Base-by-base conservation (phyloP, 208 protist genomes). In the Trypanosoma rangeli region DNA sequence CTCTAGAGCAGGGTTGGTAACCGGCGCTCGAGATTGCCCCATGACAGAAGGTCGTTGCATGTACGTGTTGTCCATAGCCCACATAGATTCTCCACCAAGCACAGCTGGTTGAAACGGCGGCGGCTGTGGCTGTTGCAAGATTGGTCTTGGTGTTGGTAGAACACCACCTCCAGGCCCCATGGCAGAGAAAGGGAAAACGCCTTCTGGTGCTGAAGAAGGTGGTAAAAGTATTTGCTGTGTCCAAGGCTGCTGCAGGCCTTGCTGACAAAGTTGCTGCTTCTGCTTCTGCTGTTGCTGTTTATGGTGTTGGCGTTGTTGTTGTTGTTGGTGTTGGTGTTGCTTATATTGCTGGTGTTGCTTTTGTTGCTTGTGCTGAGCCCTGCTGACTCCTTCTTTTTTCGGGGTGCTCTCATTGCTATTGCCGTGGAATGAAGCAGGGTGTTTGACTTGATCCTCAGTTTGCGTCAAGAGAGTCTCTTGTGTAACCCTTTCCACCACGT, bases 271-370 rank as follows among this genome's bases (percentile, higher is more conserved):
- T 42, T 54, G 5, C 15, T 71, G 53, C 13, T 49, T 8, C 18
- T 64, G 53, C 7, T 61, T 35, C 20, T 73, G 68, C 37, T 73
- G 56, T 46, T 62, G 66, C 28, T 71, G 66, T 4, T 64, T 44
- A 57, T 69, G 64, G 4, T n/a, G 59, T n/a, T 66, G 60, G 58
- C 8, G 24, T 50, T 26, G 31, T 8, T 52, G 39, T 1, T 18
- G 13, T 7, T 22, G 5, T 1, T 49, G 20, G 57, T 58, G 49
- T 8, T 73, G 58, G 7, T 73, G 57, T 53, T 65, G 56, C 26
- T 66, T 48, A 13, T 64, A 24, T 22, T 57, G 5, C 35, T 62
- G 50, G 26, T 31, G 24, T 62, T 55, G 50, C 5, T 69, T 5
- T 24, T 20, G 48, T 56, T 31, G 48, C 42, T 56, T 53, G 15